Conservation (phyloP, 2,329 filamentous ascomycete genomes). For the Pestalotiopsis sp. region DNA sequence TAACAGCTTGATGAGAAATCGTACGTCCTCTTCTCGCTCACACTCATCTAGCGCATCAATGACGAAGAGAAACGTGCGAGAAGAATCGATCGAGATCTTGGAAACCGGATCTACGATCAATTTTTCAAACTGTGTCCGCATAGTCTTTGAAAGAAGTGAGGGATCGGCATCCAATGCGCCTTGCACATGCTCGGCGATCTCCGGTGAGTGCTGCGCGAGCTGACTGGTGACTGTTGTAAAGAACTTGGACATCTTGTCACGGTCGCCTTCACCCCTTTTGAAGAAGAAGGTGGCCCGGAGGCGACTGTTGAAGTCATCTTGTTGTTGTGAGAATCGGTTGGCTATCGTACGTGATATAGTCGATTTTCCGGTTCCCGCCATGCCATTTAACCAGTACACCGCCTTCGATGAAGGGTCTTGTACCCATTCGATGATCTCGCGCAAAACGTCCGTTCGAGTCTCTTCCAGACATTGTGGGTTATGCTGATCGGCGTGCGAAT, state of each 20-base stretch:
- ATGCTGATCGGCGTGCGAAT: conserved; percentile 31
- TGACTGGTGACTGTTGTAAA: conserved; percentile 40
- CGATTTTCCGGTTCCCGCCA: conserved; percentile 42
- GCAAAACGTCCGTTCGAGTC: conserved; percentile 34
- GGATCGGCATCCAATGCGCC: conserved; percentile 31
- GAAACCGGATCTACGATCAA: conserved; percentile 38
- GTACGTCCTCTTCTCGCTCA: no score
- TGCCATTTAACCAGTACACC: conserved; percentile 34
- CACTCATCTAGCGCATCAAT: conserved; percentile 36
- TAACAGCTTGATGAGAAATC: conserved; percentile 28
- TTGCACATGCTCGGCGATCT: conserved; percentile 25
- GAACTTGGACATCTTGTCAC: conserved; percentile 34
- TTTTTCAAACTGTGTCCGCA: conserved; percentile 40
- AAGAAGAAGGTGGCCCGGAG: conserved; percentile 35
- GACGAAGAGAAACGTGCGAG: conserved; percentile 23
- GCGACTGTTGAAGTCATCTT: background rate
- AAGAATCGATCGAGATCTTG: background rate
- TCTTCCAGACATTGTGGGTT: conserved; percentile 30
- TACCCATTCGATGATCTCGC: conserved; percentile 22
- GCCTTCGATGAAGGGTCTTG: background rate
- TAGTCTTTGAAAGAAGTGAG: conserved; percentile 26
- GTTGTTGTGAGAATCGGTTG: background rate
- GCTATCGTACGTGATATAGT: conserved; percentile 38
- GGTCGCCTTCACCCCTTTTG: no score
- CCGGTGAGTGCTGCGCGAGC: conserved; percentile 28